phyloP scores from a whole-genome alignment of 2,329 filamentous ascomycete species.

The Thielaviopsis cerberus region DNA sequence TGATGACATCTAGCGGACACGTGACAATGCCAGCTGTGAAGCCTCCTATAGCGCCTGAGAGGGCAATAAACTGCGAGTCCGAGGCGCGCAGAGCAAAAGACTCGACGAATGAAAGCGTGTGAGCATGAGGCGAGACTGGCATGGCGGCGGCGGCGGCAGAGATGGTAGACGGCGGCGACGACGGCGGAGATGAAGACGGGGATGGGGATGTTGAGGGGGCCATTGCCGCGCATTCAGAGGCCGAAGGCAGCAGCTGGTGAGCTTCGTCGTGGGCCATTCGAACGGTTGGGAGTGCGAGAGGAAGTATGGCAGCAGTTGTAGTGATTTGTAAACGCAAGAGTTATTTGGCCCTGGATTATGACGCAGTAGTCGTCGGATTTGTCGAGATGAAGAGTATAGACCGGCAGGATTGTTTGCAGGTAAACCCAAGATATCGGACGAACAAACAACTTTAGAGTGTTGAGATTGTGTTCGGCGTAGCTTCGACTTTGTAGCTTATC shows the following conservation, averaged over 20 bases:
- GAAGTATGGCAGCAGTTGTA: background rate
- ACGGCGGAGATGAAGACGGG: constrained; percentile 33
- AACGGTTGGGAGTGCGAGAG: background rate
- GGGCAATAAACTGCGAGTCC: constrained; percentile 54
- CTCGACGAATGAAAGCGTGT: constrained; percentile 27
- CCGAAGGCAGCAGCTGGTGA: constrained; percentile 8
- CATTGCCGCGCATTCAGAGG: constrained; percentile 10
- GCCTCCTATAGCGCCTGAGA: constrained; percentile 74
- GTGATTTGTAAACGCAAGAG: background rate
- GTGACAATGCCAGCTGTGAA: constrained; percentile 88
- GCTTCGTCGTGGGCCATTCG: constrained; percentile 12
- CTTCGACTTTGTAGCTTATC: background rate
- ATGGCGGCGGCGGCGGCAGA: background rate
- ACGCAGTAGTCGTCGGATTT: too few relatives aligned
- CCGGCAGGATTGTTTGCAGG: too few relatives aligned
- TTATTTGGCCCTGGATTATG: too few relatives aligned
- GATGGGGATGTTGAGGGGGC: background rate
- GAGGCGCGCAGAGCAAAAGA: constrained; percentile 38
- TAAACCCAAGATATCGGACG: too few relatives aligned
- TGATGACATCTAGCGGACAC: constrained; percentile 95
- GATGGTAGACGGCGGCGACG: constrained; percentile 25
- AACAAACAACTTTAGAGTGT: too few relatives aligned
- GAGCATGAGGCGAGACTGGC: constrained; percentile 21
- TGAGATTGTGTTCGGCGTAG: too few relatives aligned
- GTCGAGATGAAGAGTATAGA: too few relatives aligned